phyloP scores from a whole-genome alignment of 106 monocot species.

The Triglochin maritima region DNA sequence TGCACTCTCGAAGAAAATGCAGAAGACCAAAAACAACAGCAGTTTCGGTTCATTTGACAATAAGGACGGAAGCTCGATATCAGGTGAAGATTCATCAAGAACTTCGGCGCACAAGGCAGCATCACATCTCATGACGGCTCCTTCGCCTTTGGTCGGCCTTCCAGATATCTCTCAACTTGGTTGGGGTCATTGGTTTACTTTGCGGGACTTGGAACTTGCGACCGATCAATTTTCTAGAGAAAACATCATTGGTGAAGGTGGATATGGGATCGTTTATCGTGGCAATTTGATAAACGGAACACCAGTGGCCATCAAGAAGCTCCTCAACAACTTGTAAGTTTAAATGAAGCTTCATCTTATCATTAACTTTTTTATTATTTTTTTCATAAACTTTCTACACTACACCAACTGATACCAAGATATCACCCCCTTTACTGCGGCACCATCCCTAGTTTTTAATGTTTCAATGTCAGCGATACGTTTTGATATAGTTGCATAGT shows the following conservation, averaged over 20 bases:
- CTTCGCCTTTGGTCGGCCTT: conserved; percentile 24
- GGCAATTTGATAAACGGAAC: conserved; percentile 29
- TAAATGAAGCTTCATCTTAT: neutral
- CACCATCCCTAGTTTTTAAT: neutral
- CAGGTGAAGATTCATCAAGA: conserved; percentile 17
- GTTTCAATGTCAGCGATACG: neutral
- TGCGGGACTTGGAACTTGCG: conserved; percentile 34
- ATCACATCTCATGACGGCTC: conserved; percentile 11
- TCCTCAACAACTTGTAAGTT: conserved; percentile 48
- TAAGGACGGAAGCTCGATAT: conserved; percentile 17
- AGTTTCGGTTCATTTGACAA: conserved; percentile 14
- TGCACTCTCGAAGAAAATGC: conserved; percentile 16
- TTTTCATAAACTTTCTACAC: too few species aligned
- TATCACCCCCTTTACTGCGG: too few species aligned
- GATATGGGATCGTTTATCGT: conserved; percentile 38
- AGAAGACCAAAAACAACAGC: conserved; percentile 11
- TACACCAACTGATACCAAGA: too few species aligned
- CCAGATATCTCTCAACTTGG: conserved; percentile 40
- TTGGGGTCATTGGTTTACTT: conserved; percentile 47
- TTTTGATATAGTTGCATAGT: too few species aligned
- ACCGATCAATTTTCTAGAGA: conserved; percentile 37
- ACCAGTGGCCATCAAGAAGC: conserved; percentile 40
- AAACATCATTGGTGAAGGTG: conserved; percentile 40
- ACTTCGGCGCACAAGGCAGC: neutral
- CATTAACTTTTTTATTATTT: too few species aligned